These are phyloP conservation scores for Quercus wislizeni DNA, from an alignment of 306 rosid genomes.

Conservation along the genomic window DNA sequence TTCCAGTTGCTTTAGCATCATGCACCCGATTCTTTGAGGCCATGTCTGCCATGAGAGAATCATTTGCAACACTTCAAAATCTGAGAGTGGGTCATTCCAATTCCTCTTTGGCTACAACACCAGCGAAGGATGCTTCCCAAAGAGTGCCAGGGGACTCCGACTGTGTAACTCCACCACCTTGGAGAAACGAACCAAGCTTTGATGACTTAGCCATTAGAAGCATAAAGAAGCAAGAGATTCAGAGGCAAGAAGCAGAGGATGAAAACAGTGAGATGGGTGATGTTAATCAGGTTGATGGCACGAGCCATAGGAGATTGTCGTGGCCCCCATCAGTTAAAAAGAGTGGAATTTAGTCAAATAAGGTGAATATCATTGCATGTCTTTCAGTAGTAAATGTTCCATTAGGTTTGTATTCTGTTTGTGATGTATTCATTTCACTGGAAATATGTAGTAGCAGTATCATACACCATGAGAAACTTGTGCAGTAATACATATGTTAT, in stretches of 20 bases:
- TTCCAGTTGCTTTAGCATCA: constrained; percentile 91
- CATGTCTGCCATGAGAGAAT: constrained; percentile 97
- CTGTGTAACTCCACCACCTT: constrained; percentile 63
- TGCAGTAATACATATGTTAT: not conserved
- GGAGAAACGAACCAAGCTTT: constrained; percentile 62
- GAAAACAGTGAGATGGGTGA: constrained; percentile 22
- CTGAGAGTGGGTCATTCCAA: constrained; percentile 68
- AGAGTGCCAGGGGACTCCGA: constrained; percentile 49
- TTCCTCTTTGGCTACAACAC: constrained; percentile 46
- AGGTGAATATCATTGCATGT: not conserved
- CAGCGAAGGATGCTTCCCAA: constrained; percentile 56
- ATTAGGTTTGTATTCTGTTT: not conserved
- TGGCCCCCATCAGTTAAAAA: constrained; percentile 55
- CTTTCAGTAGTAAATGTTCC: not conserved
- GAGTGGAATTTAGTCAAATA: constrained; percentile 32
- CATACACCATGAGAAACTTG: not conserved
- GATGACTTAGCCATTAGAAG: constrained; percentile 58
- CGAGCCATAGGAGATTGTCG: constrained; percentile 47
- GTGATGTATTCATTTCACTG: not conserved
- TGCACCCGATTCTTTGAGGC: constrained; percentile 95
- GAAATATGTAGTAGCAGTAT: not conserved
- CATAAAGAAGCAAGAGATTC: constrained; percentile 41
- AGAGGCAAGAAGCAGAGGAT: constrained; percentile 37
- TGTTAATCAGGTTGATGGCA: constrained; percentile 25
- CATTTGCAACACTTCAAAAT: constrained; percentile 82